Conservation (phyloP, 2,329 filamentous ascomycete genomes). For the Colletotrichum spinosum region DNA sequence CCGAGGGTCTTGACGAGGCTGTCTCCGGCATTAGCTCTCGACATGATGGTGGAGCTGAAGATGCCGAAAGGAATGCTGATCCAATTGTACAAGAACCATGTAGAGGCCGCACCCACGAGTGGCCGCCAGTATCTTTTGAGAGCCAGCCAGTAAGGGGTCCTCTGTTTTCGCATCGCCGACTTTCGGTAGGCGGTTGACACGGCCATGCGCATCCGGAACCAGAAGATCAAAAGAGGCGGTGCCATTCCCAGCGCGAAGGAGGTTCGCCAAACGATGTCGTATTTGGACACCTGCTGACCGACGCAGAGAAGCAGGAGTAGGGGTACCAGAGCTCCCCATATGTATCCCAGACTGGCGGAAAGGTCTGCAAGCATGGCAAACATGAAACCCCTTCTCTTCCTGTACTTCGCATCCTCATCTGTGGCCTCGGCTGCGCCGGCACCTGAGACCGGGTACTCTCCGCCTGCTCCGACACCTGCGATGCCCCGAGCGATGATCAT, state of each 20-base stretch:
- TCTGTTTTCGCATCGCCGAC: conserved; percentile 57
- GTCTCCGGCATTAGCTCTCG: conserved; percentile 52
- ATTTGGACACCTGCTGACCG: conserved; percentile 54
- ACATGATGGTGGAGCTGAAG: conserved; percentile 65
- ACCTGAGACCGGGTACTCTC: conserved; percentile 64
- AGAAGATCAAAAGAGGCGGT: conserved; percentile 62
- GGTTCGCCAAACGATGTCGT: conserved; percentile 61
- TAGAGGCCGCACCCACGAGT: conserved; percentile 58
- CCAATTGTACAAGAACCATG: conserved; percentile 67
- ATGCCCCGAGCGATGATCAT: conserved; percentile 56
- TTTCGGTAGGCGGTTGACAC: conserved; percentile 61
- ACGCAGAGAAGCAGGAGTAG: conserved; percentile 63
- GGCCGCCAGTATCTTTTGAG: conserved; percentile 61
- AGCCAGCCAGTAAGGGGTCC: conserved; percentile 58
- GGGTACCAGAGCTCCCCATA: conserved; percentile 61
- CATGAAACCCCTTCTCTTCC: conserved; percentile 64
- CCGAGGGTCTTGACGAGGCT: conserved; percentile 57
- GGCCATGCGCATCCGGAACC: conserved; percentile 64
- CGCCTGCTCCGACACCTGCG: conserved; percentile 57
- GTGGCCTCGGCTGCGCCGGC: conserved; percentile 64
- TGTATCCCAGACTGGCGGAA: conserved; percentile 62
- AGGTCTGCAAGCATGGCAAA: conserved; percentile 67
- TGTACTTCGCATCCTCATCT: conserved; percentile 57
- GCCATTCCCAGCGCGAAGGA: conserved; percentile 62
- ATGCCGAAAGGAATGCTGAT: conserved; percentile 66